Evolutionary conservation across 192 early-diverging fungal species (phyloP).

Genomic region (Rhizophagus prolifer): DNA sequence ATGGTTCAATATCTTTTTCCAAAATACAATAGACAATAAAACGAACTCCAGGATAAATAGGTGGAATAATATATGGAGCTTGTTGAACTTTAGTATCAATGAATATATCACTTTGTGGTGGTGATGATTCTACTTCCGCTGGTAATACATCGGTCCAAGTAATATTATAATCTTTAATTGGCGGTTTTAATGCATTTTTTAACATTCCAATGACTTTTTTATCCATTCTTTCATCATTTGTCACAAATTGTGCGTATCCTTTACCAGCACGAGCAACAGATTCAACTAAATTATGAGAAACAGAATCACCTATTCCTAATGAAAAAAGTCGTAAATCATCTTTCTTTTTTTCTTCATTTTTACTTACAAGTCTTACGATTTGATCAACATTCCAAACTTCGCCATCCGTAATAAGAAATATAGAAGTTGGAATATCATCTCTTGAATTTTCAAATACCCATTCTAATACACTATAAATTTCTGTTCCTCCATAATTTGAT

Average conservation of each 20-base stretch:
- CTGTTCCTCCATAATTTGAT: constrained; percentile 40
- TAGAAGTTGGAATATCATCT: neutral
- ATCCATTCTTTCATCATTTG: constrained; percentile 48
- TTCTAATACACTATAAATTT: constrained; percentile 33
- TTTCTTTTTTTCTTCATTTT: too few species aligned
- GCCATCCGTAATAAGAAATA: constrained; percentile 33
- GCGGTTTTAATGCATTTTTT: constrained; percentile 46
- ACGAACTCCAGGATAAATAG: constrained; percentile 17
- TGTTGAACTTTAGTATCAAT: too few species aligned
- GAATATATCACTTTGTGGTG: too few species aligned
- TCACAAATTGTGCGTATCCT: constrained; percentile 50
- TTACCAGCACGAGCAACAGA: constrained; percentile 48
- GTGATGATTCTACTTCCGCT: too few species aligned
- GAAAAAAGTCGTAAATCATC: too few species aligned
- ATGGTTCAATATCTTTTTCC: neutral
- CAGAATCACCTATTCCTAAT: constrained; percentile 47
- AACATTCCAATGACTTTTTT: constrained; percentile 54
- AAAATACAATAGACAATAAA: constrained; percentile 17
- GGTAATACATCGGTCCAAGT: neutral
- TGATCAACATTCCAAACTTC: too few species aligned
- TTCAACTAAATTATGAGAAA: constrained; percentile 46
- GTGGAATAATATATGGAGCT: neutral
- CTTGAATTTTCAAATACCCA: too few species aligned
- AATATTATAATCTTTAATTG: constrained; percentile 48
- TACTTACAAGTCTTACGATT: too few species aligned